Evolutionary conservation across 1,139 yeast genomes (phyloP), one percentile per base, ranked within the genome.

Genomic region (Pichia norvegensis): DNA sequence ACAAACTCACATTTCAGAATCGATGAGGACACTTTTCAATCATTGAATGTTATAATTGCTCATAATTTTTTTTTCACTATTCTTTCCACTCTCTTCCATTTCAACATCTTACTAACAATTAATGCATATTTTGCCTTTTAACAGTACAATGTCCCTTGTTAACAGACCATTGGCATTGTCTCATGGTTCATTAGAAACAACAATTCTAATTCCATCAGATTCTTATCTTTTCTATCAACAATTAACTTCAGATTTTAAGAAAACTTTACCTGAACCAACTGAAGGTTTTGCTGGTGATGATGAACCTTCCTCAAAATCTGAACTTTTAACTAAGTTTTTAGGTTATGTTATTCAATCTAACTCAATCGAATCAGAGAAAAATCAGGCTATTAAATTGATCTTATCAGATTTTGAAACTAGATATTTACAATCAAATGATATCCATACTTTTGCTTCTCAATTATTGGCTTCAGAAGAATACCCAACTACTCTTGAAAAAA

Each of bases 221-320:
- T 73, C 82, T 49, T 85, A 85, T 62, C 79, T 86, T 61, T 78
- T 81, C 59, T 86, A 85, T 62, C 82, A 92, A 51, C 96, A 90
- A 68, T 75, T 94, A 57, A 83, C 86, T 59, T 95, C 88, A 56
- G 95, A 82, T 64, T 92, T 92, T 64, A 70, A 69, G 60, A 84
- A 85, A 63, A 71, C 81, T 36, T 75, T 88, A 56, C 96, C 96
- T 21, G 76, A 74, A 44, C 80, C 83, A 40, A 84, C 96, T 38
- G 96, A 85, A 60, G 94, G 84, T 21, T 81, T 76, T 58, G 92
- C 92, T 43, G 85, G 78, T 50, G 96, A 87, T 57, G 82, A 85
- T 52, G 97, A 87, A 68, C 97, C 97, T 38, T 69, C 90, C 40
- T 81, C 94, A 41, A 81, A 94, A 45, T 82, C 90, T 38, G 98